These are phyloP conservation scores for Cicer cuneatum DNA, from an alignment of 306 rosid species.

Conservation along the genomic window DNA sequence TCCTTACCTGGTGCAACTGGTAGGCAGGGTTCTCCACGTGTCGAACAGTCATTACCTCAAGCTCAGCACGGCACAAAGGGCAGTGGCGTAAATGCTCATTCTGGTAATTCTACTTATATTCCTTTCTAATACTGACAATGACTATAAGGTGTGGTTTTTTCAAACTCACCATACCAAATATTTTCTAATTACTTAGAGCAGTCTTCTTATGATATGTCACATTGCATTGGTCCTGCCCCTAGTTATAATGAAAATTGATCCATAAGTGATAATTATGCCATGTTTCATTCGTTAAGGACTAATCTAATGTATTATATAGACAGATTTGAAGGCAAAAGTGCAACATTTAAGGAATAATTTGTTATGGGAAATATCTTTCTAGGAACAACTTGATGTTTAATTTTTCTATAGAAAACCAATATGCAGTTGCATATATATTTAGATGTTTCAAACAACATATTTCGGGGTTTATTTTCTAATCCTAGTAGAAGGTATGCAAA, in stretches of 20 bases:
- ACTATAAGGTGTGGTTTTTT: not conserved
- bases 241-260: not conserved
- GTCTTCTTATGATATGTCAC: conserved; percentile 7
- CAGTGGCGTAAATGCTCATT: conserved; percentile 47
- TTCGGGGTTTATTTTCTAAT: too few relatives aligned
- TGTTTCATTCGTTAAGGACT: conserved; percentile 1
- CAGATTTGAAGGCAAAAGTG: not conserved
- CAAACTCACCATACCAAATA: not conserved
- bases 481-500: too few relatives aligned
- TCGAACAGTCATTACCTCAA: conserved; percentile 67
- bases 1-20: conserved; percentile 87
- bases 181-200: not conserved
- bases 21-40: conserved; percentile 85
- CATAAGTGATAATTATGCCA: not conserved
- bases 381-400: not conserved
- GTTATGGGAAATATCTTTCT: not conserved
- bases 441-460: too few relatives aligned
- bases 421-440: not conserved
- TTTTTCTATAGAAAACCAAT: not conserved
- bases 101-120: conserved; percentile 40
- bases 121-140: conserved; percentile 14
- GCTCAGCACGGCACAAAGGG: conserved; percentile 70
- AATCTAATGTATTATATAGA: not conserved
- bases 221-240: not conserved
- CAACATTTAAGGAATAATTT: conserved; percentile 5